A percentile compares a stretch with the other conserved stretches of the same genome.
These are phyloP conservation scores for Micractinium sp. DNA, from an alignment of 139 green algal species.

Conservation along the genomic window DNA sequence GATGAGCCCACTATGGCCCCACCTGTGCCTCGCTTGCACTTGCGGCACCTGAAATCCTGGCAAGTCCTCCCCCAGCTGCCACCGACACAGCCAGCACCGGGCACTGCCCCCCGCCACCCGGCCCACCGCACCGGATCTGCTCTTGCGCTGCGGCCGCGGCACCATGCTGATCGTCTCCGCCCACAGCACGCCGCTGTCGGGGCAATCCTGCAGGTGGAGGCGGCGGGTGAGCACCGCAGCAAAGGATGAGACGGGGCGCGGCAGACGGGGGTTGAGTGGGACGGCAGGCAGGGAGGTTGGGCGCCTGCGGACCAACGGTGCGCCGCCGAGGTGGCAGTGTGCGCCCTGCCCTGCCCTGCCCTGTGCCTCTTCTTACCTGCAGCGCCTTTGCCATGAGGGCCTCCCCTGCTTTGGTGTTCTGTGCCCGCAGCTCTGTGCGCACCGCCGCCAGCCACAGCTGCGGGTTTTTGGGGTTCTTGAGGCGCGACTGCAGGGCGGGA, in stretches of 20 bases:
- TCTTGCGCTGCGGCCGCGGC: conserved; percentile 83
- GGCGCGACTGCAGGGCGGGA: conserved; percentile 59
- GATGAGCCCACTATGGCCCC: too few relatives aligned
- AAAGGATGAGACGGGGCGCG: neutral
- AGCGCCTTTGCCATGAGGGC: conserved; percentile 89
- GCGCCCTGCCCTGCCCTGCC: neutral
- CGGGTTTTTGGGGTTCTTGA: conserved; percentile 83
- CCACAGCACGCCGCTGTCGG: conserved; percentile 86
- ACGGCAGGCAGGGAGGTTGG: neutral
- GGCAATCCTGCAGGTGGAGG: conserved; percentile 79
- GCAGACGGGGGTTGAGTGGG: neutral
- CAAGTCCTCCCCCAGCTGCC: too few relatives aligned
- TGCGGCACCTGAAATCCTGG: too few relatives aligned
- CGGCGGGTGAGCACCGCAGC: neutral
- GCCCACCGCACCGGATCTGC: conserved; percentile 37
- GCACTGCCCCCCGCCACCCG: neutral
- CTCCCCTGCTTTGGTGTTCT: conserved; percentile 85
- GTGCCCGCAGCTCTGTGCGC: conserved; percentile 81
- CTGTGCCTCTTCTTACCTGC: conserved; percentile 56
- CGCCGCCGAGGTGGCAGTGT: neutral
- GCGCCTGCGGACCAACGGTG: neutral
- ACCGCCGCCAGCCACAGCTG: conserved; percentile 94
- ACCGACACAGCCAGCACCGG: neutral
- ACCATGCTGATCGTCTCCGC: conserved; percentile 88
- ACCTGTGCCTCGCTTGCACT: too few relatives aligned